phyloP scores from a whole-genome alignment of 352 stramenopile species.

The Globisporangium cystogenes region DNA sequence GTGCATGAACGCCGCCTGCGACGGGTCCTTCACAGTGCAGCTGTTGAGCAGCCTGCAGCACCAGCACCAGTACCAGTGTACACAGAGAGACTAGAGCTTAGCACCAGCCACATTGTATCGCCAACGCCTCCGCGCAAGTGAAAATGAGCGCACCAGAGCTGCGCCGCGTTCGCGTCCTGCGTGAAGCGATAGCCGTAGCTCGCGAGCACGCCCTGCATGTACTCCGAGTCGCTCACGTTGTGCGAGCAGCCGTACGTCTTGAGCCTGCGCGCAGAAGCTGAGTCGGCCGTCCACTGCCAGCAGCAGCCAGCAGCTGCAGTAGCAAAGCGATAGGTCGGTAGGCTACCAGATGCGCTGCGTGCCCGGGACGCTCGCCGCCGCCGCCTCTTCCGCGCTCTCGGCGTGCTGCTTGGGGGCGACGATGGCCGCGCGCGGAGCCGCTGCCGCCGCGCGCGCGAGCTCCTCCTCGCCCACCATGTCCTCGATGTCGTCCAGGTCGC shows the following conservation, averaged over 20 bases:
- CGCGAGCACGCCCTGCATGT: conserved; percentile 89
- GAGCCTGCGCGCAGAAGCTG: conserved; percentile 28
- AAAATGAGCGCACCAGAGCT: conserved; percentile 60
- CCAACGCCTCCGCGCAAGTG: background rate
- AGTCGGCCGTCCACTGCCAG: background rate
- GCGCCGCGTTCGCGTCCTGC: conserved; percentile 60
- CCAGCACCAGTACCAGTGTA: background rate
- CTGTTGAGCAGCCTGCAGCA: conserved; percentile 77
- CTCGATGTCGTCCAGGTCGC: conserved; percentile 67
- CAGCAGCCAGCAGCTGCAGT: background rate
- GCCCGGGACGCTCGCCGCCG: conserved; percentile 33
- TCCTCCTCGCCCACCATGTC: conserved; percentile 77
- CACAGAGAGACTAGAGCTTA: too few relatives aligned
- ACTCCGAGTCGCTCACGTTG: conserved; percentile 92
- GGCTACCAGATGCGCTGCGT: conserved; percentile 67
- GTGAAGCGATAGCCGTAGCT: conserved; percentile 90
- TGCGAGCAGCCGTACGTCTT: conserved; percentile 92
- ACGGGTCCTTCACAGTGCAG: conserved; percentile 93
- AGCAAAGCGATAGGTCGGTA: background rate
- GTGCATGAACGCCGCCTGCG: conserved; percentile 88
- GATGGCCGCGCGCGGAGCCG: conserved; percentile 40
- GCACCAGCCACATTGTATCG: too few relatives aligned
- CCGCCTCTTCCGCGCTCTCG: conserved; percentile 11
- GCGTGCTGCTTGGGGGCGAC: conserved; percentile 47
- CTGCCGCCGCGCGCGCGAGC: conserved; percentile 42